Evolutionary conservation across 1,139 yeast genomes (phyloP).

Genomic region (Eremothecium sinecaudum): DNA sequence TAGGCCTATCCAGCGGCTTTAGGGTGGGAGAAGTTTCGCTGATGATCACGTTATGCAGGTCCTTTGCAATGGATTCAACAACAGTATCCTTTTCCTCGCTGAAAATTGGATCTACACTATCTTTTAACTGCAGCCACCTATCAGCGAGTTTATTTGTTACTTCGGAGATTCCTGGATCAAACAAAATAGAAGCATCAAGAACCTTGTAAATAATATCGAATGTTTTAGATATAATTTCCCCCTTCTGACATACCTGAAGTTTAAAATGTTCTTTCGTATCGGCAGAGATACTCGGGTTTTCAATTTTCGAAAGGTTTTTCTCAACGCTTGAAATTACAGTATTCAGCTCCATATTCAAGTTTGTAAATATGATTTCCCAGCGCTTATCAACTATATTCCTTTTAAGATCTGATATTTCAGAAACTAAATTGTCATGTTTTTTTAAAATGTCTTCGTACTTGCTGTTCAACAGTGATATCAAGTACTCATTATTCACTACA

Average conservation of each 20-base stretch:
- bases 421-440: constrained; percentile 36
- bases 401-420: constrained; percentile 36
- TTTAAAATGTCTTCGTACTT: constrained; percentile 36
- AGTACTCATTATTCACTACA: constrained; percentile 14
- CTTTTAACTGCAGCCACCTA: constrained; percentile 29
- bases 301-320: constrained; percentile 29
- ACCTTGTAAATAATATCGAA: constrained; percentile 35
- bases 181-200: constrained; percentile 32
- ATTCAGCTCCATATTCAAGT: constrained; percentile 36
- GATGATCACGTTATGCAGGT: constrained; percentile 1
- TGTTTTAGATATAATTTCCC: constrained; percentile 30
- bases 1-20: no score
- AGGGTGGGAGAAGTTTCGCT: constrained; percentile 1
- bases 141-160: constrained; percentile 30
- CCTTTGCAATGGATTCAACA: constrained; percentile 1
- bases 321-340: constrained; percentile 5
- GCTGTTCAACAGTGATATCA: constrained; percentile 29
- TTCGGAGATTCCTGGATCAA: constrained; percentile 28
- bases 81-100: constrained; percentile 6
- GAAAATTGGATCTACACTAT: constrained; percentile 5
- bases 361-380: constrained; percentile 47
- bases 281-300: constrained; percentile 11
- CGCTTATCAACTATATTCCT: constrained; percentile 42
- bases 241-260: constrained; percentile 23
- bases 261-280: constrained; percentile 14